A percentile compares a stretch with the other conserved stretches of the same genome.
Evolutionary conservation across 495 filamentous ascomycete species (phyloP).

Genomic region (Hyaloscypha bicolor): DNA sequence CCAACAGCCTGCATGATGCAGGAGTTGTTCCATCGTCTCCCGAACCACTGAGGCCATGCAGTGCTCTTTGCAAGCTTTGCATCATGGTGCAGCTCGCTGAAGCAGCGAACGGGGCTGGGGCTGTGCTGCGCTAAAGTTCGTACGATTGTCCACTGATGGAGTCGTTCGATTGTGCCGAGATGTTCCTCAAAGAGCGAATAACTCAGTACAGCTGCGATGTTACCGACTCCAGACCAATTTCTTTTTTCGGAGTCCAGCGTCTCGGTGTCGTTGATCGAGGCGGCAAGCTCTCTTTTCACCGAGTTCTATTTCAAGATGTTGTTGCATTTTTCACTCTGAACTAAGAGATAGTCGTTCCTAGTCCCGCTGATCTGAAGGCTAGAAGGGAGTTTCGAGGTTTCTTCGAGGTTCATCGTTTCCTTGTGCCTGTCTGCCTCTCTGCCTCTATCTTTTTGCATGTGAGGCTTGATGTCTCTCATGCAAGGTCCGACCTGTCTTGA

Average conservation of each 20-base stretch:
- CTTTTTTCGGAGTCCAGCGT: background rate
- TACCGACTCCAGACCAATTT: background rate
- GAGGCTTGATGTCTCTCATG: no score
- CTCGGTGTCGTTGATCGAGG: background rate
- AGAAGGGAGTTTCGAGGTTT: no score
- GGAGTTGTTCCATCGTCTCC: slow-evolving; percentile 2
- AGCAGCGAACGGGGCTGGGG: background rate
- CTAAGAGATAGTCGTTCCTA: no score
- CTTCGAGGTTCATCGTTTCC: no score
- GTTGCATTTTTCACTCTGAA: background rate
- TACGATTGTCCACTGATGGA: background rate
- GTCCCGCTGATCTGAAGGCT: no score
- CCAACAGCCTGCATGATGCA: background rate
- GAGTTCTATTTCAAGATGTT: background rate
- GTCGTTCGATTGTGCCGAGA: background rate
- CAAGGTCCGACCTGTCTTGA: no score
- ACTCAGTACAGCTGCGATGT: background rate
- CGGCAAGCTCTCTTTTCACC: background rate
- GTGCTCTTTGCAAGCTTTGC: background rate
- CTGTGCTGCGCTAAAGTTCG: slow-evolving; percentile 1
- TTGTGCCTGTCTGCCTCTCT: no score
- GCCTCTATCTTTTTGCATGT: no score
- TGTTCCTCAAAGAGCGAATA: background rate
- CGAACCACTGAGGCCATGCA: slow-evolving; percentile 3
- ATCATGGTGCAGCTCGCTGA: background rate